Conservation (phyloP, 2,329 filamentous ascomycete species). For the Parascedosporium putredinis region DNA sequence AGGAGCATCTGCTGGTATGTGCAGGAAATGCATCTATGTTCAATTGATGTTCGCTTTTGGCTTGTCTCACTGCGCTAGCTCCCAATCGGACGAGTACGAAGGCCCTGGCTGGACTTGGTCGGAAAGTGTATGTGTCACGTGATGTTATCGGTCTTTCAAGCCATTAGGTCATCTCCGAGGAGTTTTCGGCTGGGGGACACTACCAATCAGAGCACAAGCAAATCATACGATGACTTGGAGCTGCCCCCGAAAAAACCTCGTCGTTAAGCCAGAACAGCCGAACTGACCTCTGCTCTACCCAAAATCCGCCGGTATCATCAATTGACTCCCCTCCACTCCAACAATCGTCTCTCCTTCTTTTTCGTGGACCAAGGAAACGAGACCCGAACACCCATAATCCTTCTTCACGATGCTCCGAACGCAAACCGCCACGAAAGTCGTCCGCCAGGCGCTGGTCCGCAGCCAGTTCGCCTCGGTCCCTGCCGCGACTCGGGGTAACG, state of each 20-base stretch:
- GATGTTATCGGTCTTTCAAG: not conserved
- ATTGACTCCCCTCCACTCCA: not conserved
- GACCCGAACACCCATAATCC: not conserved
- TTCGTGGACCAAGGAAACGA: constrained; percentile 4
- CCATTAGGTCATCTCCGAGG: constrained; percentile 2
- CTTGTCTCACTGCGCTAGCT: too few species aligned
- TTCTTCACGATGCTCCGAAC: constrained; percentile 42
- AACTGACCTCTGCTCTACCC: constrained; percentile 10
- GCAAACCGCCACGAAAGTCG: constrained; percentile 35
- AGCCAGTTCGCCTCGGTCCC: constrained; percentile 31
- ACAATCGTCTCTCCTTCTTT: constrained; percentile 3
- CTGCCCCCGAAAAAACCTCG: constrained; percentile 7
- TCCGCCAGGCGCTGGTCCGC: constrained; percentile 38
- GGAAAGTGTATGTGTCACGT: not conserved
- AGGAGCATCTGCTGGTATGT: too few species aligned
- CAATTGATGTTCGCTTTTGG: too few species aligned
- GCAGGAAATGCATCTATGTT: too few species aligned
- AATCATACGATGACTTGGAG: constrained; percentile 8
- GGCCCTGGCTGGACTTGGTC: too few species aligned
- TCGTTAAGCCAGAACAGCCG: not conserved
- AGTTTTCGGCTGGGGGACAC: not conserved
- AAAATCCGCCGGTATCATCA: constrained; percentile 29
- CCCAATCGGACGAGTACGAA: too few species aligned
- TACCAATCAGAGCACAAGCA: constrained; percentile 8
- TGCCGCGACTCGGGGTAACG: constrained; percentile 42